Evolutionary conservation across 495 filamentous ascomycete genomes (phyloP), one percentile per base, ranked within the genome.

Genomic region (Cairneyella variabilis): DNA sequence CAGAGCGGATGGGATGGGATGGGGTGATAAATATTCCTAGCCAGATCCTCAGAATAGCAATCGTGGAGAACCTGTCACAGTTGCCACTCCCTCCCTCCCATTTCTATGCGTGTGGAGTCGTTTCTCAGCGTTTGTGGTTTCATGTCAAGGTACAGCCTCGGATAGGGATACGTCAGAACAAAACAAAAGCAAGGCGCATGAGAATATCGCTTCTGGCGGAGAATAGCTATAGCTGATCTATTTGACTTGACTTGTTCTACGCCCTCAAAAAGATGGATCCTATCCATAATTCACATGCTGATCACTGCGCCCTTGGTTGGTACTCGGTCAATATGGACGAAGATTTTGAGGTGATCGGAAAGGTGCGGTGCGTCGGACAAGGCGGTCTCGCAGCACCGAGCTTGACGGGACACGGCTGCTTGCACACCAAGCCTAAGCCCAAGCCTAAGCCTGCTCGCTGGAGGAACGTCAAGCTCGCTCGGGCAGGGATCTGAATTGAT

Each of bases 81-180:
- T 44, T 48, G 34, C 44, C 52, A 43, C 52, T 55, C 51, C n/a
- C n/a, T n/a, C n/a, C n/a, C n/a, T n/a, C n/a, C n/a, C n/a, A 47
- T 32, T 44, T 42, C 23, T 41, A 48, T 55, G 43, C 44, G 25
- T 30, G 52, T 55, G 52, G 52, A 44, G 52, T 55, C 22, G 18
- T 18, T 30, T 45, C 37, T 11, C 26, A 43, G 50, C 20, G 16
- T 39, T 12, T 50, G 4, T 36, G 34, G 52, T 55, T 55, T 55
- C 52, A 55, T 21, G 20, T 39, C n/a, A n/a, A n/a, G n/a, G n/a
- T n/a, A 38, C 51, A 47, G 42, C 51, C 42, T 48, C 34, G 42
- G 41, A 2, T 7, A 23, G 18, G 20, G 12, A 3, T 1, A 41
- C 17, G 28, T 41, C 43, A 50, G 47, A 55, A 48, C n/a, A n/a